Conservation (phyloP, 1,284 basidiomycete species). For the Tylopilus orsonianus region DNA sequence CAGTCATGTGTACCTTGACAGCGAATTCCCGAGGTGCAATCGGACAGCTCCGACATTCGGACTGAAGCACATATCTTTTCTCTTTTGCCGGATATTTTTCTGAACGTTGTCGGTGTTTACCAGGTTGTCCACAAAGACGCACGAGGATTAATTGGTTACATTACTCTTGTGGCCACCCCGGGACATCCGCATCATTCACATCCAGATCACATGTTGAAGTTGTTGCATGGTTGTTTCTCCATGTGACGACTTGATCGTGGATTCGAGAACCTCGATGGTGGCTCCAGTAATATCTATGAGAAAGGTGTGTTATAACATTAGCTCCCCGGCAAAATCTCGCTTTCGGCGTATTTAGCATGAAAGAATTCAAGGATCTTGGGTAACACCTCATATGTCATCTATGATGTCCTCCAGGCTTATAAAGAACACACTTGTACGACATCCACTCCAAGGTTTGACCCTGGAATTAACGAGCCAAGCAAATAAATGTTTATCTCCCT, state of each 20-base stretch:
- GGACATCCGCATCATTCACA: not conserved
- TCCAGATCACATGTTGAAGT: not conserved
- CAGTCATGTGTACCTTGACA: not conserved
- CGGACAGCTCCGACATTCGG: not conserved
- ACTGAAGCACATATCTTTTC: not conserved
- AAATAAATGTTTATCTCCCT: conserved; percentile 10
- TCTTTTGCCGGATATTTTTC: conserved; percentile 1
- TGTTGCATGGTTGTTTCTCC: not conserved
- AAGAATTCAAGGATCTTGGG: not conserved
- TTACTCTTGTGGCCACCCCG: not conserved
- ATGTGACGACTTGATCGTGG: conserved; percentile 8
- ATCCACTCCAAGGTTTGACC: not conserved
- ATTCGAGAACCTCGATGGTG: not conserved
- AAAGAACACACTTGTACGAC: conserved; percentile 2
- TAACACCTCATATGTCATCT: not conserved
- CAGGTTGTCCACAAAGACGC: not conserved
- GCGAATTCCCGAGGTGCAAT: not conserved
- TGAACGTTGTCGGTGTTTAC: not conserved
- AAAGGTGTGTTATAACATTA: conserved; percentile 10
- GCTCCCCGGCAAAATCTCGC: conserved; percentile 1
- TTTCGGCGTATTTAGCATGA: not conserved
- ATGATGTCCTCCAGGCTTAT: conserved; percentile 1
- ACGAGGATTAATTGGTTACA: not conserved
- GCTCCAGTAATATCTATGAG: conserved; percentile 3
- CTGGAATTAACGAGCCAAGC: not conserved